These are phyloP conservation scores for Asterionellopsis glacialis DNA, from an alignment of 108 stramenopile species.

Conservation along the genomic window DNA sequence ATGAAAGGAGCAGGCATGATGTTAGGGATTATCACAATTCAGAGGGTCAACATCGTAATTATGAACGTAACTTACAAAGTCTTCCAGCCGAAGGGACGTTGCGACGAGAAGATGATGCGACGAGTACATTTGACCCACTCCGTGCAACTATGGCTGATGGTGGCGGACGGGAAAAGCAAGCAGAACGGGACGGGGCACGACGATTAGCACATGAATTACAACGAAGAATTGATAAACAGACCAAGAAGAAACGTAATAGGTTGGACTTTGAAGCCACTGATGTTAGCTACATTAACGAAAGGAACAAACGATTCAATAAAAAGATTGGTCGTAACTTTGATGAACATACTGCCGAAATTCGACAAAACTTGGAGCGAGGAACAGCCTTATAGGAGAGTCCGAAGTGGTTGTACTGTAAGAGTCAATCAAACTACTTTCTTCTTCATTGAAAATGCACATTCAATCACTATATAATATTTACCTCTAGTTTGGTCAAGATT, in stretches of 20 bases:
- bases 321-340: conserved; percentile 85
- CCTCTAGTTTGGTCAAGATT: no score
- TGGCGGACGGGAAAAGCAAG: conserved; percentile 11
- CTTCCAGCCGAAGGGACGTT: conserved; percentile 12
- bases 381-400: conserved; percentile 86
- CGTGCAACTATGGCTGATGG: conserved; percentile 2
- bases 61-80: conserved; percentile 71
- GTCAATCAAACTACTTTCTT: no score
- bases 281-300: conserved; percentile 80
- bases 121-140: conserved; percentile 63
- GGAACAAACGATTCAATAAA: conserved; percentile 87
- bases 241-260: conserved; percentile 52
- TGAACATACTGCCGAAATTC: conserved; percentile 81
- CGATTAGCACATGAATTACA: conserved; percentile 79
- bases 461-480: no score
- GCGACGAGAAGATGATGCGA: conserved; percentile 1
- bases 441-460: no score
- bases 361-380: conserved; percentile 89
- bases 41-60: conserved; percentile 76
- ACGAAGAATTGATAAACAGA: conserved; percentile 68
- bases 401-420: no score
- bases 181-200: conserved; percentile 71
- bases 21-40: conserved; percentile 77
- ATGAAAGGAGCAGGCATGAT: conserved; percentile 28
- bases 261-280: conserved; percentile 67